These are phyloP conservation scores for Xylaria sp. DNA, from an alignment of 2,329 filamentous ascomycete species.

Conservation along the genomic window DNA sequence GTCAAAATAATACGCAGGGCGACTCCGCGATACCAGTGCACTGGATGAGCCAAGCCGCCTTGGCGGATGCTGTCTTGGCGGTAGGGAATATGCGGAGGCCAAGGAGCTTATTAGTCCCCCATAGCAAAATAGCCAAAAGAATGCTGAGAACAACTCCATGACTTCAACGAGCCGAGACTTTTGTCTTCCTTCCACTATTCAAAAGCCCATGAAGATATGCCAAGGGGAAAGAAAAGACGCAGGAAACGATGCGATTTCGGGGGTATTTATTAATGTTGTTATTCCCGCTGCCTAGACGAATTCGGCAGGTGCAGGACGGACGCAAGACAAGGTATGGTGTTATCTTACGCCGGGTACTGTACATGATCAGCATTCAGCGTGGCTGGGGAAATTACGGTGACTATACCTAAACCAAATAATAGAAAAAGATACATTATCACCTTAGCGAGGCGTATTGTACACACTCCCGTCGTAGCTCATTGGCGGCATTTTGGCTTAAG, in stretches of 20 bases:
- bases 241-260: neutral
- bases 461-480: too few relatives aligned
- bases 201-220: neutral
- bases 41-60: conserved; percentile 6
- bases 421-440: neutral
- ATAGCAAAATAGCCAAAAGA: conserved; percentile 23
- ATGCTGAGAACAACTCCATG: conserved; percentile 18
- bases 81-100: conserved; percentile 13
- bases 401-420: too few relatives aligned
- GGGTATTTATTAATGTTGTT: conserved; percentile 11
- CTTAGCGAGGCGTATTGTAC: neutral
- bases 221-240: neutral
- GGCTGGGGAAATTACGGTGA: neutral
- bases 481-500: too few relatives aligned
- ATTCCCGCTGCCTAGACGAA: conserved; percentile 9
- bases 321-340: neutral
- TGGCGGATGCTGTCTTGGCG: conserved; percentile 13
- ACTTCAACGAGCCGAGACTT: neutral
- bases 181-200: neutral
- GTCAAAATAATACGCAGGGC: conserved; percentile 25
- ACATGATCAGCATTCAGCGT: neutral
- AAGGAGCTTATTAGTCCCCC: conserved; percentile 16
- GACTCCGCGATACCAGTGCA: conserved; percentile 6
- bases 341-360: neutral
- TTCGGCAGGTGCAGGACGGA: conserved; percentile 17